Evolutionary conservation across 2,329 filamentous ascomycete species (phyloP).

Genomic region (Curvularia verruculosa): DNA sequence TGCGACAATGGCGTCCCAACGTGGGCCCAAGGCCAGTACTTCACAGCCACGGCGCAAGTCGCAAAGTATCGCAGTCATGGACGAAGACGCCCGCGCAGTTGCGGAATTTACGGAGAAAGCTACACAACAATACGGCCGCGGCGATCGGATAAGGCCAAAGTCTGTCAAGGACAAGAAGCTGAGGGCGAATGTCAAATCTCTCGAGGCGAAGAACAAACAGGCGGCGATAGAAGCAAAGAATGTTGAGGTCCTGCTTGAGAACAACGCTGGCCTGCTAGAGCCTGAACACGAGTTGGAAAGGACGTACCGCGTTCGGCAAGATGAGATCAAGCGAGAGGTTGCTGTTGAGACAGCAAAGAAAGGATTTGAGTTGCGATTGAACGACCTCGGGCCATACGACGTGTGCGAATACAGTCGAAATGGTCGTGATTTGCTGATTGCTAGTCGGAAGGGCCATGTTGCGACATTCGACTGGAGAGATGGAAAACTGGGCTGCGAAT

Average conservation of each 20-base stretch:
- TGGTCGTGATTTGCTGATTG: conserved; percentile 82
- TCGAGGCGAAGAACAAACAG: conserved; percentile 83
- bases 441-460: conserved; percentile 90
- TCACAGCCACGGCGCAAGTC: conserved; percentile 32
- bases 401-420: conserved; percentile 87
- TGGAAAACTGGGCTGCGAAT: conserved; percentile 87
- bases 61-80: conserved; percentile 26
- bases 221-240: conserved; percentile 87
- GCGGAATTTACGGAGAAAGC: conserved; percentile 55
- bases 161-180: conserved; percentile 88
- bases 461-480: conserved; percentile 96
- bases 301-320: conserved; percentile 91
- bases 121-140: conserved; percentile 82
- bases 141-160: conserved; percentile 73
- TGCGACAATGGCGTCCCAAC: conserved; percentile 32
- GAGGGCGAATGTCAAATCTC: conserved; percentile 74
- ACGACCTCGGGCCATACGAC: conserved; percentile 81
- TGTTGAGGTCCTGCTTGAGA: conserved; percentile 91
- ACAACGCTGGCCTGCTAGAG: conserved; percentile 83
- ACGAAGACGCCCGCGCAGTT: conserved; percentile 39
- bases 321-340: conserved; percentile 78
- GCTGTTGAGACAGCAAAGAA: conserved; percentile 88
- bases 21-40: conserved; percentile 22
- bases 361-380: conserved; percentile 84
- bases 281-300: conserved; percentile 85